Base-by-base conservation (phyloP, 345 rosid species). In the Streptanthus diversifolius region DNA sequence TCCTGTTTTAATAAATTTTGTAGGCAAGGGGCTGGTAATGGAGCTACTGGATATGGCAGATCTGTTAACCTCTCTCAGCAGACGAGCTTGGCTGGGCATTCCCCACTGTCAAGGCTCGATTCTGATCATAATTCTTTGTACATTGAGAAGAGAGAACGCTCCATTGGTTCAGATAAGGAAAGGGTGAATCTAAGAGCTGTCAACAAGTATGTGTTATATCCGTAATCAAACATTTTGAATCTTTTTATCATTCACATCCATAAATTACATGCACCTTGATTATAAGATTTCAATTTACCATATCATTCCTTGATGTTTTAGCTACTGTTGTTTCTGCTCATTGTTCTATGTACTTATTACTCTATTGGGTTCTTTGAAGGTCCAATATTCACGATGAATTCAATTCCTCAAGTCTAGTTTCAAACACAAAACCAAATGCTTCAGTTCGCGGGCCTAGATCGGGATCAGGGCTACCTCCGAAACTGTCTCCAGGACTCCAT, bases 361-460 rank as follows among this genome's bases (percentile, higher is more conserved):
- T 62, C 41, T 61, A 51, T 35, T 53, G 57, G 32, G 36, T 68
- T 52, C 17, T 41, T 53, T 75, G 49, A 53, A 95, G 99, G 90
- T 56, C 85, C 78, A 88, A 63, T 74, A 79, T 78, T 67, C 83
- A 86, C 53, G 96, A 88, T 71, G 96, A 89, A 30, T 83, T 77
- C 76, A 85, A 78, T 82, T 85, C 96, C 15, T 83, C 87, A 68
- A 87, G 92, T 82, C 88, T 96, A 62, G 83, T 83, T 55, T 74
- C 93, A 64, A 85, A 74, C 75, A 56, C 88, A 49, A 95, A 89
- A 82, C 70, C 80, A 78, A 87, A 78, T 74, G 64, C 82, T 60
- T 85, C 93, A 68, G 66, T 82, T 65, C 85, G 96, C 17, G 98
- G 86, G 57, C 90, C 95, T 4, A 84, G 96, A 70, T 85, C 96